A percentile compares a stretch with the other conserved stretches of the same genome.
phyloP scores from a whole-genome alignment of 2,329 filamentous ascomycete species.

The Pseudogymnoascus sp. region DNA sequence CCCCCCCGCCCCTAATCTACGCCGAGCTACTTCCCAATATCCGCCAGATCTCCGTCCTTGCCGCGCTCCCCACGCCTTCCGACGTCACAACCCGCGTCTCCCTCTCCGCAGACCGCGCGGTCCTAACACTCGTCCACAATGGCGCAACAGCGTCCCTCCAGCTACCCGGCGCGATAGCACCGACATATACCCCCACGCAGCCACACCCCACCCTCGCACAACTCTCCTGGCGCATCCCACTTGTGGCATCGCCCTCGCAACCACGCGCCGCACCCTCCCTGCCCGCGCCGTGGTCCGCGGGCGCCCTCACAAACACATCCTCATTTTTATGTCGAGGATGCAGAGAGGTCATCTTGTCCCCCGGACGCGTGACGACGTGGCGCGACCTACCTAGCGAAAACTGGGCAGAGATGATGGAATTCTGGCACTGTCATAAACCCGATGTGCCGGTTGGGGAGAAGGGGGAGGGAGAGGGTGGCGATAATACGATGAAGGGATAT shows the following conservation, averaged over 20 bases:
- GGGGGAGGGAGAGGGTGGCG: conserved; percentile 18
- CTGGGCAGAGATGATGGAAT: conserved; percentile 99
- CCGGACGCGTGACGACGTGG: conserved; percentile 50
- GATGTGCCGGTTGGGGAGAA: conserved; percentile 39
- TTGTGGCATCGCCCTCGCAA: conserved; percentile 18
- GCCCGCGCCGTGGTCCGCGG: conserved; percentile 43
- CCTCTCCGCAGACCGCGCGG: conserved; percentile 38
- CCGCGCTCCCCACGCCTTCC: conserved; percentile 37
- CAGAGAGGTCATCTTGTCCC: conserved; percentile 34
- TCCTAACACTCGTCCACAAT: conserved; percentile 42
- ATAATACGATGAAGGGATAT: conserved; percentile 61
- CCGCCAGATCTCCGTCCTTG: conserved; percentile 52
- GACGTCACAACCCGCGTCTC: conserved; percentile 22
- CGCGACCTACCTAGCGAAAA: conserved; percentile 93
- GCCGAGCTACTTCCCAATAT: conserved; percentile 60
- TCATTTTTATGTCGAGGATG: conserved; percentile 34
- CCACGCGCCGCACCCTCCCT: conserved; percentile 13
- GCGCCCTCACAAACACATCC: conserved; percentile 33
- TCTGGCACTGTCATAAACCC: conserved; percentile 99
- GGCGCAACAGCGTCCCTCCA: conserved; percentile 30
- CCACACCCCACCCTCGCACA: conserved; percentile 24
- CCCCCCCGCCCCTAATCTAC: too few species aligned
- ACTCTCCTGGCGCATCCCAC: conserved; percentile 49
- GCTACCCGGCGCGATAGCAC: conserved; percentile 31
- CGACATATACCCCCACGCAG: conserved; percentile 14